Evolutionary conservation across 495 filamentous ascomycete genomes (phyloP).

Genomic region (Daldinia caldariorum): DNA sequence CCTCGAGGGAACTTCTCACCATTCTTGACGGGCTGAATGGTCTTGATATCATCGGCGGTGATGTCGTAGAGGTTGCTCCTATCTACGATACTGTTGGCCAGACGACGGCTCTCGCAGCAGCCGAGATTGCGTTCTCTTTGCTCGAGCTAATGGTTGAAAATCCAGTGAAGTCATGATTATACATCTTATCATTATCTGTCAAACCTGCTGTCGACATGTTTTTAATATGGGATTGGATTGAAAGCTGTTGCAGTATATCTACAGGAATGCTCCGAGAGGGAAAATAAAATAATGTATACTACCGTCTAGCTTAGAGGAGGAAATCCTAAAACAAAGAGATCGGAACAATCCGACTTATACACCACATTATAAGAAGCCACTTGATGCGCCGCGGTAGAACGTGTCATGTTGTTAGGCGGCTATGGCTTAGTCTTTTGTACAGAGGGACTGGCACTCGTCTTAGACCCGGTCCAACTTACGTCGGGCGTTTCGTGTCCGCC

Average conservation of each 20-base stretch:
- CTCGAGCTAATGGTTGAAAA: constrained; percentile 53
- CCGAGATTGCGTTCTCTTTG: constrained; percentile 53
- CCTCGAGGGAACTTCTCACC: constrained; percentile 71
- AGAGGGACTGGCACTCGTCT: constrained; percentile 30
- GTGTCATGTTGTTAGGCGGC: constrained; percentile 16
- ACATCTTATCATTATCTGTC: background rate
- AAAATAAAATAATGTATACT: constrained; percentile 27
- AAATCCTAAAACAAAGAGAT: constrained; percentile 31
- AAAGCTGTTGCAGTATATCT: constrained; percentile 23
- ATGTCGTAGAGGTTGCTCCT: constrained; percentile 79
- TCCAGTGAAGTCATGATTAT: constrained; percentile 39
- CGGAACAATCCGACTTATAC: constrained; percentile 34
- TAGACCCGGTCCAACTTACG: constrained; percentile 79
- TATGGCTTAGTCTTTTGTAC: constrained; percentile 37
- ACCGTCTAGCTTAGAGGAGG: constrained; percentile 32
- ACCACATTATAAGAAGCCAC: constrained; percentile 35
- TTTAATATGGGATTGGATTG: constrained; percentile 25
- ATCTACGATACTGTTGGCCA: constrained; percentile 76
- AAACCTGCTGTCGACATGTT: background rate
- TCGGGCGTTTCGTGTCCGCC: constrained; percentile 86
- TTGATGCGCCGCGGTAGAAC: constrained; percentile 16
- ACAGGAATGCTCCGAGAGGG: constrained; percentile 17
- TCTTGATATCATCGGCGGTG: constrained; percentile 79
- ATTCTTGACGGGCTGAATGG: constrained; percentile 65
- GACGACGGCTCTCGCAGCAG: constrained; percentile 73